Evolutionary conservation across 306 rosid genomes (phyloP), one percentile per base, ranked within the genome.

Genomic region (Rosa lucieae): DNA sequence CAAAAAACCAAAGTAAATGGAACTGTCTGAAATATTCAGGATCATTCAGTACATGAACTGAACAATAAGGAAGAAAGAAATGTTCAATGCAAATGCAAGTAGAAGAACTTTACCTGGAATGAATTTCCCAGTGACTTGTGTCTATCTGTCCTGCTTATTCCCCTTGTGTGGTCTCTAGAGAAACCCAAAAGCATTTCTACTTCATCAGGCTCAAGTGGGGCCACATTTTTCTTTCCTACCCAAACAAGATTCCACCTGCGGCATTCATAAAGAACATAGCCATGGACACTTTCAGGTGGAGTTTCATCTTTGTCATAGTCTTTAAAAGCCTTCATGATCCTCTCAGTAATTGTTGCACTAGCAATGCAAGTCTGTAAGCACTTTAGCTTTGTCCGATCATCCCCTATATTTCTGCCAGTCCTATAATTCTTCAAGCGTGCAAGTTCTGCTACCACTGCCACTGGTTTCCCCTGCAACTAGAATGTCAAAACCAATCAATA

Each of bases 101-200:
- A 29, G 8, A 18, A 29, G 21, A 61, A 49, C 58, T 73, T 72
- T 80, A 91, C 97, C 98, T 92, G 97, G 78, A 92, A 95, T 26
- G 99, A 91, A 82, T 95, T 95, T 32, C 99, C 99, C 18, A 95
- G 97, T n/a, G 99, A 95, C 68, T 95, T 95, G 39, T 86, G 92
- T 78, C 99, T 82, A 72, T 95, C 99, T 3, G 97, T 95, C 81
- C 99, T 84, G 80, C 98, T 95, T 59, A 92, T 91, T 78, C 99
- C 99, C 61, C 99, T 88, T 20, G 99, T 95, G 83, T 95, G 99
- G 86, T 92, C 89, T 86, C 78, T 92, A 17, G 98, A 97, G 79
- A 92, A 95, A 40, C 99, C 98, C 77, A 95, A 68, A 80, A 95
- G 88, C 82, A 86, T 86, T 75, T 95, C 99, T 1, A 92, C 92